Conservation (phyloP, 2,329 filamentous ascomycete genomes). For the Aspergillus pseudoterreus region DNA sequence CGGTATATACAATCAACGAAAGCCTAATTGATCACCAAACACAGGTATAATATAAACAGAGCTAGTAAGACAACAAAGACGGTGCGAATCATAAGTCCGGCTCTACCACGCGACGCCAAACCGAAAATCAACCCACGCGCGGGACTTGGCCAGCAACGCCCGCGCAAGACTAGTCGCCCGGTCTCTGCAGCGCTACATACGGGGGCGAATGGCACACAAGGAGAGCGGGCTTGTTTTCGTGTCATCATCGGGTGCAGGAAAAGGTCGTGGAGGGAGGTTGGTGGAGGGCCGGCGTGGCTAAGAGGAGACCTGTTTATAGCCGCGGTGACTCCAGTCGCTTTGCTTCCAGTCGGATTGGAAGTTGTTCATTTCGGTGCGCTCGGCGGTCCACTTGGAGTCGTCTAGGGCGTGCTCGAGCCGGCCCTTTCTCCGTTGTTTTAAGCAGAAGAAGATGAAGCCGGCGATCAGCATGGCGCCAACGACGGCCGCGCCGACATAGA, state of each 20-base stretch:
- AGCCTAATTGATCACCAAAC: slow-evolving; percentile 1
- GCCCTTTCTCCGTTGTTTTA: slow-evolving; percentile 49
- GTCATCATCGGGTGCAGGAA: slow-evolving; percentile 8
- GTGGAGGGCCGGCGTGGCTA: not conserved
- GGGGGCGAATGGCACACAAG: slow-evolving; percentile 1
- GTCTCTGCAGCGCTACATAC: not conserved
- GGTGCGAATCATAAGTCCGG: slow-evolving; percentile 6
- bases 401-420: slow-evolving; percentile 47
- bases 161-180: not conserved
- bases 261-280: slow-evolving; percentile 2
- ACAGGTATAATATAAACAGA: slow-evolving; percentile 8
- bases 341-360: slow-evolving; percentile 38
- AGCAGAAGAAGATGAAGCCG: slow-evolving; percentile 44
- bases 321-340: slow-evolving; percentile 29
- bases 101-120: slow-evolving; percentile 6
- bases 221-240: slow-evolving; percentile 6
- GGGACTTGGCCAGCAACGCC: not conserved
- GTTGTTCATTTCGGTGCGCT: slow-evolving; percentile 37
- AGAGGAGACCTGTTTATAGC: slow-evolving; percentile 25
- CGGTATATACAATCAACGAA: slow-evolving; percentile 16
- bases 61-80: not conserved
- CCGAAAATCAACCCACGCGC: slow-evolving; percentile 6
- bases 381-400: slow-evolving; percentile 43
- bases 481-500: slow-evolving; percentile 38
- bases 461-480: slow-evolving; percentile 30